Evolutionary conservation across 2,329 filamentous ascomycete species (phyloP), one percentile per base, ranked within the genome.

Genomic region (Botrytis pseudocinerea): DNA sequence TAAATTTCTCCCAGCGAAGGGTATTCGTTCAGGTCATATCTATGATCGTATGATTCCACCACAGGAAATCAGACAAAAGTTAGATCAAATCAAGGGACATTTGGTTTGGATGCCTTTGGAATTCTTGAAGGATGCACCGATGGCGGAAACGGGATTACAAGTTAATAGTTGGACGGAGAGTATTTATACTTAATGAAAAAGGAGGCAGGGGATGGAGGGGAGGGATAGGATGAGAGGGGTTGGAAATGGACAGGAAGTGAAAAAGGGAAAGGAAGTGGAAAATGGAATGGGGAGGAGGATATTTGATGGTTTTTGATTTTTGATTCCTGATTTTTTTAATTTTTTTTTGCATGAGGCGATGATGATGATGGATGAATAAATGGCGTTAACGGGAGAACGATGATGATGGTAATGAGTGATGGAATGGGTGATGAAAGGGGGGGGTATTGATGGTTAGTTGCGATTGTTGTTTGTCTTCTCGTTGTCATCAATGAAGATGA

Each of bases 51-150:
- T 92, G 82, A 87, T 92, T 81, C 91, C 92, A 0, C 88, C 90
- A 0, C 85, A 90, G 38, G 91, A 97, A 72, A 90, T 96, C 10
- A 87, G 93, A 25, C 82, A 87, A 76, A 94, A 95, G 82, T 84
- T 98, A 68, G 90, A 94, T 78, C 87, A 91, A 79, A 89, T 98
- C 77, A 91, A 90, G 83, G 95, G 95, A 0, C 95, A 98, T 84
- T 82, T 98, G 59, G 95, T 98, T 10, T 97, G 93, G 93, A 95
- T 97, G 91, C 94, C 94, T n/a, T 82, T 98, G 79, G 89, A 94
- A 63, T 98, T 97, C 81, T 82, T 98, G 80, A 87, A 88, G 78
- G 90, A 97, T 76, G 94, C 91, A 0, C 87, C 93, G 78, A 97
- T 98, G 94, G 95, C 95, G 0, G 95, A 98, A 84, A 89, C 22